Conservation (phyloP, 257 asterid species). For the Solanum virginianum region DNA sequence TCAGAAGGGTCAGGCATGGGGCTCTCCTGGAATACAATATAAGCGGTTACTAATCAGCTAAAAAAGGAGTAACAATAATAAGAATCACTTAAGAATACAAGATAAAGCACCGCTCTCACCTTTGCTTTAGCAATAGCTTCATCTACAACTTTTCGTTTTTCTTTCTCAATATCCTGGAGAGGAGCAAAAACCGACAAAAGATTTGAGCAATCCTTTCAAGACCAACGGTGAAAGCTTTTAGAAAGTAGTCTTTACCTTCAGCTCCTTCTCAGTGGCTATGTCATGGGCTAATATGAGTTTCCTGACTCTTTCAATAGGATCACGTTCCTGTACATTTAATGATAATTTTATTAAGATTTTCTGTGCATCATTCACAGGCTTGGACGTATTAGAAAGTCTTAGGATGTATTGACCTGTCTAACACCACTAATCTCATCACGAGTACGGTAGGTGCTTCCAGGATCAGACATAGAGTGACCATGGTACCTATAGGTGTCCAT, state of each 20-base stretch:
- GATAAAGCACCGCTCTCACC: slow-evolving; percentile 33
- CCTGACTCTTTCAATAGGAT: slow-evolving; percentile 87
- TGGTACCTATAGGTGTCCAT: slow-evolving; percentile 99
- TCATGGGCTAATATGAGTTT: slow-evolving; percentile 70
- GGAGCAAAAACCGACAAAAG: background rate
- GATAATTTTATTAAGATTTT: background rate
- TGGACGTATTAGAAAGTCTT: background rate
- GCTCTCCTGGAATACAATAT: slow-evolving; percentile 58
- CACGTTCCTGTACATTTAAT: slow-evolving; percentile 63
- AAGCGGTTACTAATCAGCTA: background rate
- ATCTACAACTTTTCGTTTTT: slow-evolving; percentile 72
- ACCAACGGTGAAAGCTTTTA: background rate
- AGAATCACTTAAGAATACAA: background rate
- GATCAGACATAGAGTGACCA: slow-evolving; percentile 99
- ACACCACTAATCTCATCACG: slow-evolving; percentile 90
- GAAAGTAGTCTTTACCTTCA: slow-evolving; percentile 43
- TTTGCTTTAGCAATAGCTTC: slow-evolving; percentile 95
- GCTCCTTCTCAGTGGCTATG: slow-evolving; percentile 75
- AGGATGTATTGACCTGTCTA: slow-evolving; percentile 55
- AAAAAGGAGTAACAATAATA: background rate
- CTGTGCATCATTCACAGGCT: background rate
- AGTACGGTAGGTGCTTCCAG: slow-evolving; percentile 97
- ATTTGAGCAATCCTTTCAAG: background rate
- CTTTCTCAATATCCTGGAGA: slow-evolving; percentile 80
- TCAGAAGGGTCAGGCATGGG: slow-evolving; percentile 91